Base-by-base conservation (phyloP, 306 rosid species). In the Albizia julibrissin region DNA sequence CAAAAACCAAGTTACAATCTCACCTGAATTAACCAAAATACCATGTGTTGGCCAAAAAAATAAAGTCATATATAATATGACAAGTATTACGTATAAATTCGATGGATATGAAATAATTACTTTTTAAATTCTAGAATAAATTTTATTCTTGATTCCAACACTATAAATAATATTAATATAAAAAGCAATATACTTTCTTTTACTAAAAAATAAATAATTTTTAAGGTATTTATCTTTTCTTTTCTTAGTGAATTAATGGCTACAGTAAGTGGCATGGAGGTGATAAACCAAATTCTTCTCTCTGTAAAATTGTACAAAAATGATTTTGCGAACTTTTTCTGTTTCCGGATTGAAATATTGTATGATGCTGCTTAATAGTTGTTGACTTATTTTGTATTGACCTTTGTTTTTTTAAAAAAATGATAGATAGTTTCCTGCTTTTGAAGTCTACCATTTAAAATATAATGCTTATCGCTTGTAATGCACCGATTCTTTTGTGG, bases 281-380 rank as follows among this genome's bases (percentile, higher is more conserved):
- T 70, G 58, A 70, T 76, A 21, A 80, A 49, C 39, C 79, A 14
- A 80, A 62, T 24, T 79, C 68, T 72, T 46, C 37, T 27, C 37
- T 29, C 43, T 61, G 46, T 47, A 71, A 37, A 37, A 67, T 14
- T 47, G 40, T 69, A 65, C 22, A 69, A 71, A 77, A 72, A 68
- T 43, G 22, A 29, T 72, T 66, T n/a, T 76, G 7, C 52, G 11
- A 24, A 61, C 52, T 75, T 69, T 75, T 81, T 73, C 68, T 26
- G 33, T 18, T 75, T 76, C 18, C 13, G 16, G 59, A 75, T 42
- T 79, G 62, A 21, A 50, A 73, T 12, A 18, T 34, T 34, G 78
- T 49, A 75, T 47, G n/a, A 44, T 26, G 37, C 29, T 8, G 80
- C 56, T 72, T 75, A 22, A 72, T 65, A 75, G 16, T 50, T 74